These are phyloP conservation scores for Thymus quinquecostatus DNA, from an alignment of 257 asterid genomes.

Conservation along the genomic window DNA sequence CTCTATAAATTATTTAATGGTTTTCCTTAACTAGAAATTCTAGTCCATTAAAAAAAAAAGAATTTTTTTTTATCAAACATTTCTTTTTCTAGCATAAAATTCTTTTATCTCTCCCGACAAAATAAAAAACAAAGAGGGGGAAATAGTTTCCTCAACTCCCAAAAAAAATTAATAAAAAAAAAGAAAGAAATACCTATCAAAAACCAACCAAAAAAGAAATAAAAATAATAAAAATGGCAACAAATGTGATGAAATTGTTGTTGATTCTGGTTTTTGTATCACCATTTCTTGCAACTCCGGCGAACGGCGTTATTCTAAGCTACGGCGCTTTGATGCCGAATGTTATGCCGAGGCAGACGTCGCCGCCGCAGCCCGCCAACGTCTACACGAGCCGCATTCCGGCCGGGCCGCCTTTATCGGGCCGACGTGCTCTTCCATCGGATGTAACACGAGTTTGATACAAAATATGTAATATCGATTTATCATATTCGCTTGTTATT, in stretches of 20 bases:
- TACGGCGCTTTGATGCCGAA: constrained; percentile 25
- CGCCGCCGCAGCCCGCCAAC: constrained; percentile 36
- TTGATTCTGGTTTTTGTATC: constrained; percentile 20
- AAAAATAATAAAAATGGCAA: constrained; percentile 15
- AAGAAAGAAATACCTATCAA: not conserved
- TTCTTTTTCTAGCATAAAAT: not conserved
- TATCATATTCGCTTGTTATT: not conserved
- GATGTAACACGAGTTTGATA: not conserved
- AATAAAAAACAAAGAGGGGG: not conserved
- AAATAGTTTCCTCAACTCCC: not conserved
- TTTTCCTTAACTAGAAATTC: constrained; percentile 18
- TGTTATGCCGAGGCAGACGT: constrained; percentile 14
- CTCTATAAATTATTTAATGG: constrained; percentile 18
- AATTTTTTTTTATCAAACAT: not conserved
- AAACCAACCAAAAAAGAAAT: not conserved
- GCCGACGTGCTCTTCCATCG: not conserved
- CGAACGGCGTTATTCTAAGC: constrained; percentile 12
- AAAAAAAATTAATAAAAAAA: not conserved
- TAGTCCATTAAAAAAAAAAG: constrained; percentile 27
- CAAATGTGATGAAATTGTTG: constrained; percentile 9
- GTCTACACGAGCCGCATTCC: not conserved
- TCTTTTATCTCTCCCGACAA: not conserved
- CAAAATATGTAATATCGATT: not conserved
- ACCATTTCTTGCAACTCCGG: constrained; percentile 16
- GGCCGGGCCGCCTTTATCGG: constrained; percentile 13